Evolutionary conservation across 768 basidiomycete species (phyloP).

Genomic region (Mycena rosella): DNA sequence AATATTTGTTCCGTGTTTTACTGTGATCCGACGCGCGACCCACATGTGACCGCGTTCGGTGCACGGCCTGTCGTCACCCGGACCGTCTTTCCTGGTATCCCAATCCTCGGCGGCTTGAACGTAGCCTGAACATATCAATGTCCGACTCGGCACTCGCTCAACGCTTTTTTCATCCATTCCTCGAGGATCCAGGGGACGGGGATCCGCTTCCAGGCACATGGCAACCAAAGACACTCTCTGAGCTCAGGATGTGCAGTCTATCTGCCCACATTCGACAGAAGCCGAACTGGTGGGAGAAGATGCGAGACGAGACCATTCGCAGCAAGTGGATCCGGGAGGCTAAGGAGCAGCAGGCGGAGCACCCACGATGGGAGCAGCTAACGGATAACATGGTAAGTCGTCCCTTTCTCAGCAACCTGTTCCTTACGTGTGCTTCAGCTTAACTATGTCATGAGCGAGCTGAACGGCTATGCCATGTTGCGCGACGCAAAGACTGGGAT

Average conservation of each 20-base stretch:
- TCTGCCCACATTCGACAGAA: conserved; percentile 31
- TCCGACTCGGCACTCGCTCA: background rate
- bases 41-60: no score
- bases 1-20: no score
- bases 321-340: conserved; percentile 34
- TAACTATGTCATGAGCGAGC: conserved; percentile 37
- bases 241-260: conserved; percentile 33
- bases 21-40: no score
- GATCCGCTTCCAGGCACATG: background rate
- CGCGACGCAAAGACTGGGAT: conserved; percentile 36
- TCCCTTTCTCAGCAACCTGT: background rate
- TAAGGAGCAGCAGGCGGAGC: conserved; percentile 19
- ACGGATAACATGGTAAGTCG: conserved; percentile 34
- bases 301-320: conserved; percentile 24
- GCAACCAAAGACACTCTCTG: conserved; percentile 26
- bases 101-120: no score
- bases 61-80: no score
- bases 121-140: no score
- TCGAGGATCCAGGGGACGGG: conserved; percentile 11
- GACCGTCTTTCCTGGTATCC: no score
- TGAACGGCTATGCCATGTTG: conserved; percentile 36
- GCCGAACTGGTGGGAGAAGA: conserved; percentile 32
- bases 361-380: conserved; percentile 12
- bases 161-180: conserved; percentile 23
- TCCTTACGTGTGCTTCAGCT: conserved; percentile 8